phyloP scores from a whole-genome alignment of 2,329 filamentous ascomycete genomes.

The Xylogone sp. region DNA sequence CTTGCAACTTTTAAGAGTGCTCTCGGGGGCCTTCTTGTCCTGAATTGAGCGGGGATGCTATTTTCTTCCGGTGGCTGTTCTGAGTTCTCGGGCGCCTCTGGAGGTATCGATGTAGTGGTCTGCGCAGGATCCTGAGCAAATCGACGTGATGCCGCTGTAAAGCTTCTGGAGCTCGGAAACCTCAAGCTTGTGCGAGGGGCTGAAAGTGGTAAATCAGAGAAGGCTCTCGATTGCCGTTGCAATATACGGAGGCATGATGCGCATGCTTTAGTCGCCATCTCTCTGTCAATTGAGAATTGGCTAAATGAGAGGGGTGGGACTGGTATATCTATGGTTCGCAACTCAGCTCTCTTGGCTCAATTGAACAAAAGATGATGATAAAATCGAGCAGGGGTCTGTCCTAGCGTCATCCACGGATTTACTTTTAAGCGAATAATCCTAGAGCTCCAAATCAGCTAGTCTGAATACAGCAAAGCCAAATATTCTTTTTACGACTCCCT shows the following conservation, averaged over 20 bases:
- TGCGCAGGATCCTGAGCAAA: slow-evolving; percentile 10
- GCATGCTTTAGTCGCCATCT: slow-evolving; percentile 11
- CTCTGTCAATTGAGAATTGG: neutral
- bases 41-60: neutral
- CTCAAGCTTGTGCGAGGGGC: neutral
- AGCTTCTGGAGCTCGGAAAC: slow-evolving; percentile 14
- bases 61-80: slow-evolving; percentile 6
- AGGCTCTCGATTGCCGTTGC: slow-evolving; percentile 14
- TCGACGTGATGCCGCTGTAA: slow-evolving; percentile 19
- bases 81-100: slow-evolving; percentile 8
- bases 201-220: slow-evolving; percentile 11
- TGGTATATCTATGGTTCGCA: neutral
- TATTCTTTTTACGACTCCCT: neutral
- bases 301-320: neutral
- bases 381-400: neutral
- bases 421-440: neutral
- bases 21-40: slow-evolving; percentile 13
- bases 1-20: slow-evolving; percentile 20
- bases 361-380: neutral
- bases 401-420: neutral
- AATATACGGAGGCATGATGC: slow-evolving; percentile 23
- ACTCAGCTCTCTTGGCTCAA: neutral
- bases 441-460: neutral
- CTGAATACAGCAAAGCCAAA: neutral
- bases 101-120: slow-evolving; percentile 16